phyloP scores from a whole-genome alignment of 2,329 filamentous ascomycete species.

The Pestalotiopsis fici region DNA sequence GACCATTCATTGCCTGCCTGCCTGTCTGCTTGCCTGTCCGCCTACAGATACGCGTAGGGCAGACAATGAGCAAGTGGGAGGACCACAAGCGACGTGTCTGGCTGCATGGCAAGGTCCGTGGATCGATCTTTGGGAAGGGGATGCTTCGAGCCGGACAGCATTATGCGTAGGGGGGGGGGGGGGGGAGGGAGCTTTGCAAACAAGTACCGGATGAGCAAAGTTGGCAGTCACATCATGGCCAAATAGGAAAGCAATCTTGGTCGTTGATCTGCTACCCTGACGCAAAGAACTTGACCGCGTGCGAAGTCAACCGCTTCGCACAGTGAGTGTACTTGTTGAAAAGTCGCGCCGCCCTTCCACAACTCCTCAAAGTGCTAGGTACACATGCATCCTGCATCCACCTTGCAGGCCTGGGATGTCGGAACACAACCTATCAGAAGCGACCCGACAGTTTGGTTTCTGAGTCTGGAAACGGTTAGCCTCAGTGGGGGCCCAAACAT shows the following conservation, averaged over 20 bases:
- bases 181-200: too few relatives aligned
- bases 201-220: neutral
- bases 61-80: neutral
- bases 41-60: neutral
- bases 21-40: too few relatives aligned
- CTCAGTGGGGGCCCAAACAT: neutral
- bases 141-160: neutral
- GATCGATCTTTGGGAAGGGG: neutral
- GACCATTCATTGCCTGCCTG: neutral
- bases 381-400: neutral
- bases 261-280: neutral
- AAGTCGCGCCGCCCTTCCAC: neutral
- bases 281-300: neutral
- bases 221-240: neutral
- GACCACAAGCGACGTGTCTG: neutral
- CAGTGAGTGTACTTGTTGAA: neutral
- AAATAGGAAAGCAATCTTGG: neutral
- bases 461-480: neutral
- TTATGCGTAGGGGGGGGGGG: neutral
- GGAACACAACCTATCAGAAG: neutral
- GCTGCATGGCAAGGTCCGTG: neutral
- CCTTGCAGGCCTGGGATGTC: neutral
- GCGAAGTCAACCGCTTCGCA: neutral
- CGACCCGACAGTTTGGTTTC: neutral
- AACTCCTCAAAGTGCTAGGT: neutral